A percentile compares a stretch with the other conserved stretches of the same genome.
These are phyloP conservation scores for Pyricularia pennisetigena DNA, from an alignment of 2,329 filamentous ascomycete genomes.

Conservation along the genomic window DNA sequence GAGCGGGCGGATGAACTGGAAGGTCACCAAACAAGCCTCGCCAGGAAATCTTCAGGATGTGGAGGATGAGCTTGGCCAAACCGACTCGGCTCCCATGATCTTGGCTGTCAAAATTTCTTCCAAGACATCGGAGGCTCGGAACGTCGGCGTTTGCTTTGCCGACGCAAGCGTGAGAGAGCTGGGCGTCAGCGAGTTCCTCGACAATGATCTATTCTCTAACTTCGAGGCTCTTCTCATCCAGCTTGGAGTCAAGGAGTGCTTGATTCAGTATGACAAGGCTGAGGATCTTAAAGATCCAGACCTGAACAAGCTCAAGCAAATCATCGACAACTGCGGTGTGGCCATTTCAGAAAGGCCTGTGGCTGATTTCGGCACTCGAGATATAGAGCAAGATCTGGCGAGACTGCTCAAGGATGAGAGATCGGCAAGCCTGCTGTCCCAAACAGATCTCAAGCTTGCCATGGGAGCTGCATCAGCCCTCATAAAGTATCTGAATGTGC, in stretches of 20 bases:
- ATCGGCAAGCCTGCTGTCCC: constrained; percentile 65
- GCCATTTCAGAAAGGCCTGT: constrained; percentile 72
- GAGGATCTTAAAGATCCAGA: constrained; percentile 87
- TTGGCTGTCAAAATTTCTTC: constrained; percentile 86
- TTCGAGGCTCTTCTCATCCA: constrained; percentile 96
- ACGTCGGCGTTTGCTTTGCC: constrained; percentile 91
- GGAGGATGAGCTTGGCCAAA: constrained; percentile 81
- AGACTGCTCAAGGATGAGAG: constrained; percentile 81
- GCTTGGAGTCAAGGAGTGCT: constrained; percentile 86
- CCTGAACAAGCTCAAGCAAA: constrained; percentile 73
- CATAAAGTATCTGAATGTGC: constrained; percentile 86
- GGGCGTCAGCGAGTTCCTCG: constrained; percentile 95
- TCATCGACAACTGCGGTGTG: constrained; percentile 86
- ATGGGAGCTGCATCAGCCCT: constrained; percentile 92
- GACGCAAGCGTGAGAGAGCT: constrained; percentile 94
- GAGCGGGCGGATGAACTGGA: constrained; percentile 80
- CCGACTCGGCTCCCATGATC: constrained; percentile 89
- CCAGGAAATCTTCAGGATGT: constrained; percentile 95
- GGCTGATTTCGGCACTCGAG: constrained; percentile 74
- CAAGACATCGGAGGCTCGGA: constrained; percentile 76
- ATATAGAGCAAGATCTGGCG: constrained; percentile 92
- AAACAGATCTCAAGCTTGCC: constrained; percentile 87
- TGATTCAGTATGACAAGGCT: constrained; percentile 68
- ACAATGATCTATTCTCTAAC: constrained; percentile 97
- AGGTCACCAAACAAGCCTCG: constrained; percentile 81